These are phyloP conservation scores for Chaetomium tenue DNA, from an alignment of 495 filamentous ascomycete species.

Conservation along the genomic window DNA sequence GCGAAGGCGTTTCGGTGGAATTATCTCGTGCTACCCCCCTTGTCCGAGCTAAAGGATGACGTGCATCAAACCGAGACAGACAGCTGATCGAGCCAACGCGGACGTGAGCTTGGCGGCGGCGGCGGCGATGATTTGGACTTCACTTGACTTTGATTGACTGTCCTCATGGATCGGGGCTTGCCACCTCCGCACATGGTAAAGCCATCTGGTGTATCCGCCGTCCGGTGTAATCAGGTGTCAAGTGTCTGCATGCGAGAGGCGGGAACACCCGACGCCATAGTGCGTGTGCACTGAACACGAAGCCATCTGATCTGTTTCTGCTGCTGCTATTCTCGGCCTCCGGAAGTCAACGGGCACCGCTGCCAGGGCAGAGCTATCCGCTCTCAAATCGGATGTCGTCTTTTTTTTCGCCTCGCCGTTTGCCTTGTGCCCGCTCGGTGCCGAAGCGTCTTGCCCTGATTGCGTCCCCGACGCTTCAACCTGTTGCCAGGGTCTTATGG, in stretches of 20 bases:
- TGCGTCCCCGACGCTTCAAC: neutral
- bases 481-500: neutral
- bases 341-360: neutral
- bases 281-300: neutral
- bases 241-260: neutral
- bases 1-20: constrained; percentile 9
- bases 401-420: constrained; percentile 6
- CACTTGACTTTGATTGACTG: neutral
- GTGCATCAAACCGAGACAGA: constrained; percentile 13
- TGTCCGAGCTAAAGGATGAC: constrained; percentile 15
- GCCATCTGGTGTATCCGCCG: neutral
- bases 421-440: constrained; percentile 22
- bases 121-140: neutral
- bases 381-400: constrained; percentile 22
- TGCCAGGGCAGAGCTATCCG: constrained; percentile 2
- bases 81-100: neutral
- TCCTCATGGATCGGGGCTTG: neutral
- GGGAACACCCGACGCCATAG: constrained; percentile 6
- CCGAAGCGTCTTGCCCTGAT: constrained; percentile 14
- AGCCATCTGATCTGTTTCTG: constrained; percentile 15
- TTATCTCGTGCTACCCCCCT: constrained; percentile 8
- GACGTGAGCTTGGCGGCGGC: neutral
- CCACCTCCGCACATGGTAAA: neutral
- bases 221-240: constrained; percentile 2
- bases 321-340: constrained; percentile 16